A percentile compares a stretch with the other conserved stretches of the same genome.
Evolutionary conservation across 1,139 yeast genomes (phyloP).

Genomic region (Sugiyamaella grinbergsii): DNA sequence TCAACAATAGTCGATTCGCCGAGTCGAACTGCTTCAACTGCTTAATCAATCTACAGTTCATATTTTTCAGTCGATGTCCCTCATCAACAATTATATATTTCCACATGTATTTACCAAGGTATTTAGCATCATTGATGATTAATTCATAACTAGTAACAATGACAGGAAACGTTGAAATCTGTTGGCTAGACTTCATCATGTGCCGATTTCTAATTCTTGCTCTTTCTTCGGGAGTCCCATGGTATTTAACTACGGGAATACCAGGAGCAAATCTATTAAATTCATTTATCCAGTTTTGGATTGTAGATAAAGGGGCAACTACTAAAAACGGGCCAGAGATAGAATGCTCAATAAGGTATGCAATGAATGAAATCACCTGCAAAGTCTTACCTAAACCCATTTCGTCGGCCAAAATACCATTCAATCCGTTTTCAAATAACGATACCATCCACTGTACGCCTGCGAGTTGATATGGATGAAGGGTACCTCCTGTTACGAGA

Average conservation of each 20-base stretch:
- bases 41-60: conserved; percentile 43
- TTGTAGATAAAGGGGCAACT: conserved; percentile 85
- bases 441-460: conserved; percentile 92
- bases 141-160: conserved; percentile 84
- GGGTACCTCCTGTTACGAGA: conserved; percentile 61
- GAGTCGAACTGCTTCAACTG: conserved; percentile 47
- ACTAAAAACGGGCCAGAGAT: conserved; percentile 81
- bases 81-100: conserved; percentile 56
- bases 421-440: conserved; percentile 86
- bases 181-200: conserved; percentile 65
- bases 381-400: conserved; percentile 60
- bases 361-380: conserved; percentile 51
- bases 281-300: conserved; percentile 82
- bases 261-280: conserved; percentile 68
- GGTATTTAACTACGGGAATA: conserved; percentile 59
- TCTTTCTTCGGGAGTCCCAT: conserved; percentile 78
- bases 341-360: conserved; percentile 74
- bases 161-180: conserved; percentile 47
- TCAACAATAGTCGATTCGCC: conserved; percentile 51
- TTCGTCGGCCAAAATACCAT: conserved; percentile 58
- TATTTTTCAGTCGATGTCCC: conserved; percentile 55
- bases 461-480: conserved; percentile 84
- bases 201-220: conserved; percentile 43
- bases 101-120: conserved; percentile 73
- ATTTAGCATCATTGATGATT: conserved; percentile 62